These are phyloP conservation scores for Eucalyptus shirleyi DNA, from an alignment of 345 rosid genomes.

Conservation along the genomic window DNA sequence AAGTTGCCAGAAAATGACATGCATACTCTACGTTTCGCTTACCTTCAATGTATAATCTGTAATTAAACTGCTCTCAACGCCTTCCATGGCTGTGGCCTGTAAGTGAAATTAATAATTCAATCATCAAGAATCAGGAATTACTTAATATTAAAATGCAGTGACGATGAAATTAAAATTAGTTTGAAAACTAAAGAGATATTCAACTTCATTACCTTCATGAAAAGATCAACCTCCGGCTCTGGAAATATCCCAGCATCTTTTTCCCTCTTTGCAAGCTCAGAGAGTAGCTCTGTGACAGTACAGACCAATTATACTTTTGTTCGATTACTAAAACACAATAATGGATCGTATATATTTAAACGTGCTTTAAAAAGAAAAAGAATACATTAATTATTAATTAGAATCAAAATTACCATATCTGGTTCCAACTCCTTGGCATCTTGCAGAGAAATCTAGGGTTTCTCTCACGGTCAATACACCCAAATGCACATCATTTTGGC, in stretches of 20 bases:
- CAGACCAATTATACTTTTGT: background rate
- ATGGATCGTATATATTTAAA: background rate
- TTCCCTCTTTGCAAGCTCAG: slow-evolving; percentile 74
- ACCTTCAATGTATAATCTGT: slow-evolving; percentile 92
- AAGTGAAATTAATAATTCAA: background rate
- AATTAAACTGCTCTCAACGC: slow-evolving; percentile 66
- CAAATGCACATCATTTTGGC: slow-evolving; percentile 86
- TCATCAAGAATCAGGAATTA: background rate
- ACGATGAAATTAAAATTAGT: background rate
- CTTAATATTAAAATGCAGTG: background rate
- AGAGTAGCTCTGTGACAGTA: slow-evolving; percentile 34
- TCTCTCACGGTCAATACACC: slow-evolving; percentile 92
- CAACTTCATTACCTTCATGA: slow-evolving; percentile 61
- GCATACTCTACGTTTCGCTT: background rate
- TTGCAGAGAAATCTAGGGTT: slow-evolving; percentile 87
- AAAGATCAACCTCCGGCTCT: slow-evolving; percentile 78
- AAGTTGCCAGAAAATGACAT: background rate
- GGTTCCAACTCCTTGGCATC: slow-evolving; percentile 87
- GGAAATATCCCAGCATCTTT: slow-evolving; percentile 69
- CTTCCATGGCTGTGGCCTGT: slow-evolving; percentile 69
- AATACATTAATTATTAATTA: background rate
- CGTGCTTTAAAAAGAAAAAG: background rate
- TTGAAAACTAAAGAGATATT: background rate
- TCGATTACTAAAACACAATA: background rate
- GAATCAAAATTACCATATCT: slow-evolving; percentile 50